Percentiles rank a stretch among this genome's conserved stretches.
Conservation (phyloP, 1,139 yeast genomes). For the Yarrowia galli region DNA sequence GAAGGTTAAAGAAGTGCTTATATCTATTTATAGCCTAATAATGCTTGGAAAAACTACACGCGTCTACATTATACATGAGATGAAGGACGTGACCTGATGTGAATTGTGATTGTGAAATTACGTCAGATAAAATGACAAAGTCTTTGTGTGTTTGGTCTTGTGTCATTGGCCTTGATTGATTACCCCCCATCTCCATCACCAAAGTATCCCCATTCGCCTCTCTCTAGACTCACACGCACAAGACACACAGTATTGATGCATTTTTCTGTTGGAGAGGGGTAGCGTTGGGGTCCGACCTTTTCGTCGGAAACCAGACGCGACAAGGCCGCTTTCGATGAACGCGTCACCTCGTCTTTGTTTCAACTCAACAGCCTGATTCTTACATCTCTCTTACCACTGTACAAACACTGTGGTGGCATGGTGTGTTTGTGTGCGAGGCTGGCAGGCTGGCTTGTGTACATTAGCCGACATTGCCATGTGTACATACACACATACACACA, state of each 20-base stretch:
- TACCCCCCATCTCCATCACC: too few species aligned
- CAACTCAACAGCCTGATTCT: neutral
- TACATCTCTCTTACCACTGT: neutral
- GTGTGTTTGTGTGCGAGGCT: neutral
- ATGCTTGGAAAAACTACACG: too few species aligned
- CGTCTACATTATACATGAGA: neutral
- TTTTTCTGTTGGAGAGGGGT: constrained; percentile 13
- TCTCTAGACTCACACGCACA: neutral
- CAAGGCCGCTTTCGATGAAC: neutral
- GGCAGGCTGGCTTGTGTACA: neutral
- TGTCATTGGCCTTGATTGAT: too few species aligned
- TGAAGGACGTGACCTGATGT: neutral
- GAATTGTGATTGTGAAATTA: too few species aligned
- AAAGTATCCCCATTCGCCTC: too few species aligned
- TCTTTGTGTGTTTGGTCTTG: too few species aligned
- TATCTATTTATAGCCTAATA: neutral
- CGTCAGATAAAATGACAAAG: too few species aligned
- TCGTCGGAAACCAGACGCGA: neutral
- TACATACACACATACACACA: neutral
- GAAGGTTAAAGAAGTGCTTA: neutral
- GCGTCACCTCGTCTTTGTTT: neutral
- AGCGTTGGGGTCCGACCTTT: constrained; percentile 7
- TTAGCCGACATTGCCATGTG: constrained; percentile 3
- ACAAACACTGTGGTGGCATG: neutral
- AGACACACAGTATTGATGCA: neutral